A percentile compares a stretch with the other conserved stretches of the same genome.
Conservation (phyloP, 2,329 filamentous ascomycete genomes). For the Penicillium sp. region DNA sequence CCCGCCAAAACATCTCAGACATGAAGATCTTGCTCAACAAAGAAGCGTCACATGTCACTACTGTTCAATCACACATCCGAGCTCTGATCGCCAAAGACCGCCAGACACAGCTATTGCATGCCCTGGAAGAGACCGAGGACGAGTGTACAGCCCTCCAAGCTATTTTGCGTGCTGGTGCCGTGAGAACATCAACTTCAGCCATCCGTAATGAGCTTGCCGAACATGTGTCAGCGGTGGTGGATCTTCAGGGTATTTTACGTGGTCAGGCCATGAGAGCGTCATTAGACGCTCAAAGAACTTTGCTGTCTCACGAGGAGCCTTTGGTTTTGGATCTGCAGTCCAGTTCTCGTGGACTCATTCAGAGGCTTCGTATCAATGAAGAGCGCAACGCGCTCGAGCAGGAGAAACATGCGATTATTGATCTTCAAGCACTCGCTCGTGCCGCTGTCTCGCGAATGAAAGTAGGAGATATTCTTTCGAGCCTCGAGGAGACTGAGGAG, state of each 20-base stretch:
- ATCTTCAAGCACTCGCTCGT: conserved; percentile 44
- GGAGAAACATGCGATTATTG: conserved; percentile 33
- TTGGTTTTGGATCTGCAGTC: conserved; percentile 55
- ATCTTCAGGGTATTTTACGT: conserved; percentile 38
- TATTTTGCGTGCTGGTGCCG: conserved; percentile 42
- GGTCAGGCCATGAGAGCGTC: conserved; percentile 34
- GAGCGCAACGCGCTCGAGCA: conserved; percentile 34
- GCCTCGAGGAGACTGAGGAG: conserved; percentile 68
- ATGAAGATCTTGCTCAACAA: conserved; percentile 26
- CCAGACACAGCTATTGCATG: conserved; percentile 42
- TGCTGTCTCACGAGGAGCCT: conserved; percentile 48
- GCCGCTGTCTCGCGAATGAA: conserved; percentile 45
- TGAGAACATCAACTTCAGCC: conserved; percentile 28
- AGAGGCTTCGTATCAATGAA: conserved; percentile 34
- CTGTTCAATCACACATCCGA: conserved; percentile 39
- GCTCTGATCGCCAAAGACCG: conserved; percentile 41
- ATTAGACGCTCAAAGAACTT: conserved; percentile 34
- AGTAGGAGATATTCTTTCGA: conserved; percentile 60
- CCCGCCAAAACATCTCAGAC: conserved; percentile 30
- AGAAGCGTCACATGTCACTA: conserved; percentile 32
- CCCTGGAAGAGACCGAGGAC: conserved; percentile 43
- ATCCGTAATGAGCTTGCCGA: conserved; percentile 32
- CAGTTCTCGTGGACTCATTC: conserved; percentile 46
- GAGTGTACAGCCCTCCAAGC: conserved; percentile 51
- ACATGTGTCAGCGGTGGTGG: conserved; percentile 30